Evolutionary conservation across 2,329 filamentous ascomycete genomes (phyloP).

Genomic region (Berkeleyomyces basicola): DNA sequence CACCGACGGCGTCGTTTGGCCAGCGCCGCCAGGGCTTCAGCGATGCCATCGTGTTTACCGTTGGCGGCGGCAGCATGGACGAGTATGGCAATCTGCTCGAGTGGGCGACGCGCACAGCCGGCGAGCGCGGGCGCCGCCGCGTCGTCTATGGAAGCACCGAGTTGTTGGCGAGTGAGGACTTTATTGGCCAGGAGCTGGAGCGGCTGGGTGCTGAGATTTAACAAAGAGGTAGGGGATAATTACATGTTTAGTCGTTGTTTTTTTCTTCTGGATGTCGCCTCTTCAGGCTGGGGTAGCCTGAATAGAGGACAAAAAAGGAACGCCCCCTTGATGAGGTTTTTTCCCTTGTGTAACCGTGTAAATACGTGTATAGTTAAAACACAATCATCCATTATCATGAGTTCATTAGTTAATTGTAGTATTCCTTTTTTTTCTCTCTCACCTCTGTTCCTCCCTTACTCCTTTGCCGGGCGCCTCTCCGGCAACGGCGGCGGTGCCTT

Average conservation of each 20-base stretch:
- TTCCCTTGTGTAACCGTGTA: too few relatives aligned
- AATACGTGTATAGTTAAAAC: background rate
- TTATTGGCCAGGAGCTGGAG: slow-evolving; percentile 47
- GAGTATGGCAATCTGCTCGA: slow-evolving; percentile 96
- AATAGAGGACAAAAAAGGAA: too few relatives aligned
- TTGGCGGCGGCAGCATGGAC: slow-evolving; percentile 94
- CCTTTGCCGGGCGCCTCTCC: background rate
- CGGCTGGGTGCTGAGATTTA: slow-evolving; percentile 41
- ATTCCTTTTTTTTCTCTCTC: background rate
- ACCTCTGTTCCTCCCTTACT: background rate
- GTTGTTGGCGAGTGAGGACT: slow-evolving; percentile 51
- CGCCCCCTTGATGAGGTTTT: too few relatives aligned
- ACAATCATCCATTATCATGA: background rate
- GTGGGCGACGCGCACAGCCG: slow-evolving; percentile 68
- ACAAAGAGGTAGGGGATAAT: background rate
- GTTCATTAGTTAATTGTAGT: background rate
- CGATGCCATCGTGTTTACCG: slow-evolving; percentile 85
- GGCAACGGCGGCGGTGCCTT: slow-evolving; percentile 7
- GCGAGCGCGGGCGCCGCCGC: slow-evolving; percentile 48
- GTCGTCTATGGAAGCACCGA: slow-evolving; percentile 94
- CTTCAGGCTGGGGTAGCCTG: too few relatives aligned
- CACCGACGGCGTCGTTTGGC: slow-evolving; percentile 72
- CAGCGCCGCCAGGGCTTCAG: slow-evolving; percentile 79
- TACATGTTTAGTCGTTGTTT: too few relatives aligned
- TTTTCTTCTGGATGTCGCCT: too few relatives aligned